Evolutionary conservation across 345 rosid genomes (phyloP).

Genomic region (Sonneratia caseolaris): DNA sequence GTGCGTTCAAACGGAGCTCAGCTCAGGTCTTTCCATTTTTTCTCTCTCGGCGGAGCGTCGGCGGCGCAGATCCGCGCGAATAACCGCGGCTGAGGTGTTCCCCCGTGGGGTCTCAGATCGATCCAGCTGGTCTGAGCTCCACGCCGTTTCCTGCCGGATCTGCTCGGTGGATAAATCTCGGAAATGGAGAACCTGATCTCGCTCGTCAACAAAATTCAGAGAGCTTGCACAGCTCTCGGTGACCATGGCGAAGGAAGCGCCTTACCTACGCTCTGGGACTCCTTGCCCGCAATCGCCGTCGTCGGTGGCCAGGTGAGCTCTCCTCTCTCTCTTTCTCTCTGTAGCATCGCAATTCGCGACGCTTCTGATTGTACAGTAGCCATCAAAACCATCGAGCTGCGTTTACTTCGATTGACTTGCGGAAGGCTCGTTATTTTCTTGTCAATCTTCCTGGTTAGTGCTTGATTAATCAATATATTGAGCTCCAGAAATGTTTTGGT

Average conservation of each 20-base stretch:
- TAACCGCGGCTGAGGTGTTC: not conserved
- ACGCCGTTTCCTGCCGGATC: constrained; percentile 18
- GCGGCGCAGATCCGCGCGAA: not conserved
- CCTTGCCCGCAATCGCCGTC: constrained; percentile 92
- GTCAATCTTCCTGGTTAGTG: not conserved
- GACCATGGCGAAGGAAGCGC: constrained; percentile 89
- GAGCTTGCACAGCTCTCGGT: constrained; percentile 99
- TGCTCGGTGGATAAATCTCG: not conserved
- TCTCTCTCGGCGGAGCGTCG: not conserved
- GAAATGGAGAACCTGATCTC: constrained; percentile 89
- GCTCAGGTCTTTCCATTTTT: constrained; percentile 7
- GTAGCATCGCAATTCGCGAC: not conserved
- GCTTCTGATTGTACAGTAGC: not conserved
- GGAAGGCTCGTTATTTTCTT: not conserved
- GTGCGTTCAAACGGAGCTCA: constrained; percentile 12
- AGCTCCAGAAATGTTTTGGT: not conserved
- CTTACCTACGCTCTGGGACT: constrained; percentile 96
- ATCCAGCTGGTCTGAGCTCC: constrained; percentile 10
- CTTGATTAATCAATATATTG: not conserved
- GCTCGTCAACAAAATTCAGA: constrained; percentile 88
- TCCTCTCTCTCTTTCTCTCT: constrained; percentile 8
- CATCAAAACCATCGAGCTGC: not conserved
- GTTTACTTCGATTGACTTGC: constrained; percentile 9
- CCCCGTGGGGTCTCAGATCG: not conserved
- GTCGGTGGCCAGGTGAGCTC: constrained; percentile 93